Evolutionary conservation across 23 red algal genomes (phyloP).

Genomic region (Pyropia haitanensis): DNA sequence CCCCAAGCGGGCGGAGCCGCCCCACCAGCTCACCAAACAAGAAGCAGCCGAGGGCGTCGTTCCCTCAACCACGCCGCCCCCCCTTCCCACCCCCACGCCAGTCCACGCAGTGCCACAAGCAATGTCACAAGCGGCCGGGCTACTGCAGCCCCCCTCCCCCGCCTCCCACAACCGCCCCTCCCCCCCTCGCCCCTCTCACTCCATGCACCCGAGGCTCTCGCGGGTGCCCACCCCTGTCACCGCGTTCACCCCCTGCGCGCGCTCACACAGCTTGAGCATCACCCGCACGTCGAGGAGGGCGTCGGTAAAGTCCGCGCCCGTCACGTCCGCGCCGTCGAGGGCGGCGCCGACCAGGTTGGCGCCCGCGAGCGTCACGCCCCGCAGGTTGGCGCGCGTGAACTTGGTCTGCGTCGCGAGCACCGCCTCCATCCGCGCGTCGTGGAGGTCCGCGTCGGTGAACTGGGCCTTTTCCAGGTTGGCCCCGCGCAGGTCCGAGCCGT

Average conservation of each 20-base stretch:
- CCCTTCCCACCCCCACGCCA: too few relatives aligned
- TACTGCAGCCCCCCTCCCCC: too few relatives aligned
- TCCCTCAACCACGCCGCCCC: too few relatives aligned
- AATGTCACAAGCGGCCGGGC: too few relatives aligned
- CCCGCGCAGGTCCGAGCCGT: conserved; percentile 27
- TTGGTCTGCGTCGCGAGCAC: conserved; percentile 46
- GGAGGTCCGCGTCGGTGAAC: conserved; percentile 55
- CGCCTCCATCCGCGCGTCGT: conserved; percentile 24
- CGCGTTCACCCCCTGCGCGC: conserved; percentile 30
- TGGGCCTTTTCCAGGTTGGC: conserved; percentile 24
- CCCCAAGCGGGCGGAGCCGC: too few relatives aligned
- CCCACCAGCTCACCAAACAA: too few relatives aligned
- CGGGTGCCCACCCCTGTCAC: conserved; percentile 46
- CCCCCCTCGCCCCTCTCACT: conserved; percentile 1
- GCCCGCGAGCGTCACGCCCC: conserved; percentile 35
- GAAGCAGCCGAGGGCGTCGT: too few relatives aligned
- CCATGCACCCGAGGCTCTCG: conserved; percentile 56
- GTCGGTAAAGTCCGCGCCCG: conserved; percentile 69
- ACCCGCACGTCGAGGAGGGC: conserved; percentile 30
- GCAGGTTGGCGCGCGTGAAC: conserved; percentile 52
- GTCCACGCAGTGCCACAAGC: too few relatives aligned
- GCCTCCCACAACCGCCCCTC: too few relatives aligned
- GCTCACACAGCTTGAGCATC: conserved; percentile 44
- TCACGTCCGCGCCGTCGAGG: conserved; percentile 58
- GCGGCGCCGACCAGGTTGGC: conserved; percentile 51